phyloP scores from a whole-genome alignment of 306 rosid genomes.

The Carpinus viminea region DNA sequence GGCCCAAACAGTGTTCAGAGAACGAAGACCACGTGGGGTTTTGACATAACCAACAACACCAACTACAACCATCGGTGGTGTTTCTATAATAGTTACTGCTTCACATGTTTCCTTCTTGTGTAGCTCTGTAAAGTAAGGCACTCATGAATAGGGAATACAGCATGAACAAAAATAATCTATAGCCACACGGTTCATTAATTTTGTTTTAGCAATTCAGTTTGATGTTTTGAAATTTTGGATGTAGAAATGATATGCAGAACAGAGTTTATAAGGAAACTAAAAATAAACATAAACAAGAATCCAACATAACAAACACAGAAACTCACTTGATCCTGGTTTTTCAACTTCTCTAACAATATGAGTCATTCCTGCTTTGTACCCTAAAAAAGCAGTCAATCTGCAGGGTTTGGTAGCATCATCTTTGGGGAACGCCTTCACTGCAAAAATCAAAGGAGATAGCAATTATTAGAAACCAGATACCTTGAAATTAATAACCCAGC shows the following conservation, averaged over 20 bases:
- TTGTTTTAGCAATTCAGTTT: background rate
- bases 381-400: slow-evolving; percentile 74
- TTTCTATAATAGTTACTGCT: slow-evolving; percentile 75
- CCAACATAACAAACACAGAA: background rate
- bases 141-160: background rate
- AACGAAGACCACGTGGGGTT: slow-evolving; percentile 69
- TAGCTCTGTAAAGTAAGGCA: slow-evolving; percentile 43
- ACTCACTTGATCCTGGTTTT: slow-evolving; percentile 87
- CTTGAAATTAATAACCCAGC: background rate
- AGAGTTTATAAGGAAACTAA: no score
- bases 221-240: background rate
- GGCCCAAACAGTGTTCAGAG: slow-evolving; percentile 73
- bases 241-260: no score
- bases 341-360: slow-evolving; percentile 85
- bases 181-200: background rate
- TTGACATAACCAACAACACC: slow-evolving; percentile 78
- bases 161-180: background rate
- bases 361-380: slow-evolving; percentile 88
- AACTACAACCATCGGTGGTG: slow-evolving; percentile 72
- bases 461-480: background rate
- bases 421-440: slow-evolving; percentile 83
- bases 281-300: background rate
- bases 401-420: slow-evolving; percentile 61
- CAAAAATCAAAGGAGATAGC: background rate
- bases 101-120: slow-evolving; percentile 90